Conservation (phyloP, 441 rosid species). For the Breynia disticha region DNA sequence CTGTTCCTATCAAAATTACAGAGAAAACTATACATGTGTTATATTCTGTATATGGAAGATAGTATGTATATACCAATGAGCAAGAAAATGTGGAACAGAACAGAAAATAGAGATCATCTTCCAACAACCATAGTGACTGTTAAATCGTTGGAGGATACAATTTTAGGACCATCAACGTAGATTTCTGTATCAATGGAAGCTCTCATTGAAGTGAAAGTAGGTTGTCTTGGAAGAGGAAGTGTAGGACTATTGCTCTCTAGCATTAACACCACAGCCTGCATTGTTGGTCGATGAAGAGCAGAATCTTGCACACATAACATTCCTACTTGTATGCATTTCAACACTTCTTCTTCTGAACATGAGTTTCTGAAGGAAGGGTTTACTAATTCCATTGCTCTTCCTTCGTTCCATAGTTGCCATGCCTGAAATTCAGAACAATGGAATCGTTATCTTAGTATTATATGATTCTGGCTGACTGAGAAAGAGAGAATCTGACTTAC, state of each 20-base stretch:
- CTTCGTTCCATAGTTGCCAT: slow-evolving; percentile 38
- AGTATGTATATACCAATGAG: too few relatives aligned
- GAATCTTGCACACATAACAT: slow-evolving; percentile 49
- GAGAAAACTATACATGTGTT: too few relatives aligned
- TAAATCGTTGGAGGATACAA: slow-evolving; percentile 28
- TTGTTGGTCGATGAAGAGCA: slow-evolving; percentile 35
- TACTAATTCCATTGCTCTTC: slow-evolving; percentile 21
- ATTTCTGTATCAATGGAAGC: slow-evolving; percentile 27
- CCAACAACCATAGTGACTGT: slow-evolving; percentile 36
- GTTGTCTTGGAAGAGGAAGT: slow-evolving; percentile 31
- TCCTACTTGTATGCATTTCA: slow-evolving; percentile 37
- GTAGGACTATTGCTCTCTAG: slow-evolving; percentile 21
- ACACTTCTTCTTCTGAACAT: slow-evolving; percentile 14
- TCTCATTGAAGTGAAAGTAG: slow-evolving; percentile 36
- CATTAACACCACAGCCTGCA: slow-evolving; percentile 30
- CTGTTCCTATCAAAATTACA: too few relatives aligned
- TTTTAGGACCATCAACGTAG: slow-evolving; percentile 16
- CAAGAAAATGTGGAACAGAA: not conserved
- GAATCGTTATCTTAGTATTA: too few relatives aligned
- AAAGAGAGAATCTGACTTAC: slow-evolving; percentile 61
- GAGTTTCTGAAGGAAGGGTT: slow-evolving; percentile 25
- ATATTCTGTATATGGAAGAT: too few relatives aligned
- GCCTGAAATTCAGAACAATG: slow-evolving; percentile 17
- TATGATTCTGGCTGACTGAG: too few relatives aligned
- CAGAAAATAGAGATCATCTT: slow-evolving; percentile 19